These are phyloP conservation scores for Dendrobium chrysotoxum DNA, from an alignment of 106 monocot genomes.

Conservation along the genomic window DNA sequence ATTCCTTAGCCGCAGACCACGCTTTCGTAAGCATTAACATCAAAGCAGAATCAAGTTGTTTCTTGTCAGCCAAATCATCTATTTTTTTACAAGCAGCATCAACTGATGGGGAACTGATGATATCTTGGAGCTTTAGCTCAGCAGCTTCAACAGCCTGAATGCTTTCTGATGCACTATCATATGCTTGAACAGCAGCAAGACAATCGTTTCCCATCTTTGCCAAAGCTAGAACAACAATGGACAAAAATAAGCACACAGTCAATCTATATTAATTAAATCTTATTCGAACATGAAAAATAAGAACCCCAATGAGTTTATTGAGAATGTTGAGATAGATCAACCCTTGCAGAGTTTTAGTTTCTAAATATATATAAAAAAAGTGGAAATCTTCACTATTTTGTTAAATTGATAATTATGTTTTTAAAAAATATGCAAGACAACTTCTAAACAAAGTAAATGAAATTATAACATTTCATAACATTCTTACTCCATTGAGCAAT, in stretches of 20 bases:
- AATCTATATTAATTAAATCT: background rate
- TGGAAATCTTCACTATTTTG: background rate
- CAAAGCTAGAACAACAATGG: constrained; percentile 34
- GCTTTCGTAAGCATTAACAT: constrained; percentile 92
- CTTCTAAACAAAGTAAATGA: background rate
- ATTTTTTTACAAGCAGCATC: constrained; percentile 88
- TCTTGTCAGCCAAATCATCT: constrained; percentile 81
- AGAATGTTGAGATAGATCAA: background rate
- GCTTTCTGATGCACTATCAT: constrained; percentile 73
- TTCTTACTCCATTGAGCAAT: background rate
- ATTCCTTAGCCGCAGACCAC: constrained; percentile 87
- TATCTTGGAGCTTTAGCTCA: constrained; percentile 84
- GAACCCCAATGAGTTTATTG: background rate
- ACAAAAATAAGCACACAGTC: background rate
- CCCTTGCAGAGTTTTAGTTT: background rate
- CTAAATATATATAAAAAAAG: background rate
- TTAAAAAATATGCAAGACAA: background rate
- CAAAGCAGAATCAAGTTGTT: constrained; percentile 82
- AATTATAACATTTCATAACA: background rate
- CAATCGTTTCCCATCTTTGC: constrained; percentile 72
- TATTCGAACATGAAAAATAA: background rate
- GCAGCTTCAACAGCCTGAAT: constrained; percentile 81
- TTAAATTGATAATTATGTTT: background rate
- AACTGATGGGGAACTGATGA: constrained; percentile 67
- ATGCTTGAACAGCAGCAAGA: constrained; percentile 80